phyloP scores from a whole-genome alignment of 129 eudicot genomes.

The Sambucus nigra region DNA sequence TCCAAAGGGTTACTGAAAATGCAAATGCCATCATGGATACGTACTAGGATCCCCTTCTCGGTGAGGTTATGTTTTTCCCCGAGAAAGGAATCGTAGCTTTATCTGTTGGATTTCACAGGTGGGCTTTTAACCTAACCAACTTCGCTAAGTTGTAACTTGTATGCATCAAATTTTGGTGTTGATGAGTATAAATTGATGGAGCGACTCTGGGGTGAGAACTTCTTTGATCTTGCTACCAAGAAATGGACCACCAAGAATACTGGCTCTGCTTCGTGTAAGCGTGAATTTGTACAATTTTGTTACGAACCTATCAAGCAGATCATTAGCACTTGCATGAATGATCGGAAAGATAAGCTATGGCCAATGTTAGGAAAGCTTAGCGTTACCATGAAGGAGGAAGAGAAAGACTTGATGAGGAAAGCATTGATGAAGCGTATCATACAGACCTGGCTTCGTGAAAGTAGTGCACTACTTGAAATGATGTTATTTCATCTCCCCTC shows the following conservation, averaged over 20 bases:
- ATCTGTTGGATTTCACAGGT: no score
- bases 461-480: conserved; percentile 63
- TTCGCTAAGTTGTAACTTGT: conserved; percentile 73
- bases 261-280: conserved; percentile 50
- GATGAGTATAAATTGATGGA: conserved; percentile 73
- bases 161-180: conserved; percentile 56
- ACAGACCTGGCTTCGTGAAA: conserved; percentile 70
- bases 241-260: conserved; percentile 61
- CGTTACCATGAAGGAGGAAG: conserved; percentile 49
- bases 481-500: conserved; percentile 67
- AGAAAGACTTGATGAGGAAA: conserved; percentile 57
- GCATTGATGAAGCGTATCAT: conserved; percentile 67
- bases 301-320: conserved; percentile 75
- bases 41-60: no score
- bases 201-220: no score
- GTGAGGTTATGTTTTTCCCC: conserved; percentile 63
- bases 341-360: conserved; percentile 57
- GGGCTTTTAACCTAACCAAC: no score
- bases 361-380: conserved; percentile 61
- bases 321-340: conserved; percentile 59
- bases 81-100: conserved; percentile 77
- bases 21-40: no score
- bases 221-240: conserved; percentile 51
- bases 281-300: conserved; percentile 71
- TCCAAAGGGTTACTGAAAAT: no score